Percentiles rank a stretch among this genome's conserved stretches.
Conservation (phyloP, 129 eudicot species). For the Flaveria trinervia region DNA sequence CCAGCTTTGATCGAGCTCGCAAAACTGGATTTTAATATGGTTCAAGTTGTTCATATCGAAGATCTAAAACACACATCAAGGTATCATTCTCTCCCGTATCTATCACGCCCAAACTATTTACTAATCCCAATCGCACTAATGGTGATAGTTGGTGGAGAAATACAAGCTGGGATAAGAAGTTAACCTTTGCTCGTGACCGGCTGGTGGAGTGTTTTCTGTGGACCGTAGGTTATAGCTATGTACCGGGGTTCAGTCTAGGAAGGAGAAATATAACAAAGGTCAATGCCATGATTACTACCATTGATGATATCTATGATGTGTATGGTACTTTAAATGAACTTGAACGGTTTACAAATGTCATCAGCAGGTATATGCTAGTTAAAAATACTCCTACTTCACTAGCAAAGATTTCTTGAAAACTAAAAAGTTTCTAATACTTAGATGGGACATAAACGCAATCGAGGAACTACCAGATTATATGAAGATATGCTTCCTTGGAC, state of each 20-base stretch:
- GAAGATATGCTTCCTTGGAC: slow-evolving; percentile 38
- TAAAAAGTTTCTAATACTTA: not conserved
- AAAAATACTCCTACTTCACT: not conserved
- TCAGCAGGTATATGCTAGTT: slow-evolving; percentile 26
- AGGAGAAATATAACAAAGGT: slow-evolving; percentile 35
- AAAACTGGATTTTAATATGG: slow-evolving; percentile 32
- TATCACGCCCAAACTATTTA: not conserved
- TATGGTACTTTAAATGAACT: slow-evolving; percentile 47
- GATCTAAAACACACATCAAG: slow-evolving; percentile 39
- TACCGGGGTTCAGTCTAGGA: slow-evolving; percentile 28
- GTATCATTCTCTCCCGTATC: not conserved
- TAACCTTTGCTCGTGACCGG: slow-evolving; percentile 48
- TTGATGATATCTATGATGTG: slow-evolving; percentile 55
- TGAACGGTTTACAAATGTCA: slow-evolving; percentile 32
- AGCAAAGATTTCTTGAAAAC: not conserved
- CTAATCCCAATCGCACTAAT: not conserved
- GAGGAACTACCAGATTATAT: slow-evolving; percentile 42
- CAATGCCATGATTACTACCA: slow-evolving; percentile 30
- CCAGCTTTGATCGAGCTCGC: slow-evolving; percentile 26
- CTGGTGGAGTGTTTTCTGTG: slow-evolving; percentile 41
- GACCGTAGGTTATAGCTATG: slow-evolving; percentile 31
- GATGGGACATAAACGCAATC: slow-evolving; percentile 42
- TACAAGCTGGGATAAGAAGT: slow-evolving; percentile 23
- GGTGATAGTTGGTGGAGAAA: slow-evolving; percentile 47
- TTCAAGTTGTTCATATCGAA: slow-evolving; percentile 24